phyloP scores from a whole-genome alignment of 73 alveolate species.

The Paramecium primaurelia region DNA sequence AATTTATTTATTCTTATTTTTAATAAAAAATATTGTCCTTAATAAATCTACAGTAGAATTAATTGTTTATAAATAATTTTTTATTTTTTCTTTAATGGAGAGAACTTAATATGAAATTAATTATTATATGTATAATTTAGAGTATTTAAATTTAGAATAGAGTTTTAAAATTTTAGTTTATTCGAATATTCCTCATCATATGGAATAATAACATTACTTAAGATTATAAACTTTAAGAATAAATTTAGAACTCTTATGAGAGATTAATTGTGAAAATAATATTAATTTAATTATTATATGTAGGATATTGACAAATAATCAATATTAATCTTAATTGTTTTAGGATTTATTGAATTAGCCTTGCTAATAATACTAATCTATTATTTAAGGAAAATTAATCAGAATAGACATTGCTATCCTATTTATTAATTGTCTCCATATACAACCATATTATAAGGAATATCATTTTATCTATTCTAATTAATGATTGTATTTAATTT shows the following conservation, averaged over 20 bases:
- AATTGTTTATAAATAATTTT: too few relatives aligned
- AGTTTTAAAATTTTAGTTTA: neutral
- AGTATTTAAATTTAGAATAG: neutral
- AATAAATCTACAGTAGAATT: too few relatives aligned
- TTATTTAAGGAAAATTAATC: neutral
- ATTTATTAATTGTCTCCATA: neutral
- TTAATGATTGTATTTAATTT: neutral
- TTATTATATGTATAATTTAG: neutral
- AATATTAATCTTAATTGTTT: neutral
- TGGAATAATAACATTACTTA: too few relatives aligned
- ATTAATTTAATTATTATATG: neutral
- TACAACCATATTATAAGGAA: neutral
- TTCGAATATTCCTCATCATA: neutral
- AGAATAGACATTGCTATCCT: neutral
- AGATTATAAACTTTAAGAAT: neutral
- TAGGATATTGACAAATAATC: neutral
- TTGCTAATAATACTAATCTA: neutral
- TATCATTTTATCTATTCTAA: neutral
- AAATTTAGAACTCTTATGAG: neutral
- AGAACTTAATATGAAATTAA: too few relatives aligned
- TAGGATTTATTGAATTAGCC: neutral
- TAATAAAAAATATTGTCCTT: neutral
- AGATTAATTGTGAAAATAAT: neutral
- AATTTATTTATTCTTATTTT: too few relatives aligned
- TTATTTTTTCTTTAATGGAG: neutral